Percentiles rank a stretch among this genome's conserved stretches.
Evolutionary conservation across 2,329 filamentous ascomycete species (phyloP).

Genomic region (Ilyonectria destructans): DNA sequence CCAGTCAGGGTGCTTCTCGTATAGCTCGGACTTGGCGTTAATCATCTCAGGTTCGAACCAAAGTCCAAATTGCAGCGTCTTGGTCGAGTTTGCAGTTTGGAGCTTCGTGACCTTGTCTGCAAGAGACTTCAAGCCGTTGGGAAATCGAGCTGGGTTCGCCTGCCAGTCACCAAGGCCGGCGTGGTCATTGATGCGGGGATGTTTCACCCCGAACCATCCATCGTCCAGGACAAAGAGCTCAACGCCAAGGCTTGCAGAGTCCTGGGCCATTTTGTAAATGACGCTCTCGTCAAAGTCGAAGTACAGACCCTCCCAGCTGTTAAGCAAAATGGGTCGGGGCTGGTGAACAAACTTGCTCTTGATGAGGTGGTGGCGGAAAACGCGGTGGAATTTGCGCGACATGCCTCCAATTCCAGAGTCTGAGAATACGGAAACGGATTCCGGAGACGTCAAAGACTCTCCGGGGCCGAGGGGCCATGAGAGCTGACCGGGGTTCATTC

Average conservation of each 20-base stretch:
- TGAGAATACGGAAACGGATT: conserved; percentile 76
- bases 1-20: conserved; percentile 76
- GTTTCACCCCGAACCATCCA: conserved; percentile 76
- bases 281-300: conserved; percentile 72
- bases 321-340: conserved; percentile 71
- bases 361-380: conserved; percentile 75
- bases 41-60: conserved; percentile 82
- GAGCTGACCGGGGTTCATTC: conserved; percentile 74
- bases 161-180: conserved; percentile 77
- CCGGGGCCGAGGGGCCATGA: conserved; percentile 72
- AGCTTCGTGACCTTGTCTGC: conserved; percentile 68
- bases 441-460: conserved; percentile 73
- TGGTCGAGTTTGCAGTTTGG: conserved; percentile 61
- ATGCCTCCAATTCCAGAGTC: conserved; percentile 72
- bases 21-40: conserved; percentile 74
- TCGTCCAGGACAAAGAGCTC: conserved; percentile 78
- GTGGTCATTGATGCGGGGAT: conserved; percentile 71
- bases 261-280: conserved; percentile 69
- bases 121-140: conserved; percentile 68
- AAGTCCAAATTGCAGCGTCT: conserved; percentile 72
- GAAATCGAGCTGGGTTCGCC: conserved; percentile 72
- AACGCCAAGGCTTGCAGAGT: conserved; percentile 73
- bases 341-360: conserved; percentile 68
- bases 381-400: conserved; percentile 73
- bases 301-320: conserved; percentile 77